Evolutionary conservation across 768 basidiomycete species (phyloP).

Genomic region (Calvatia gigantea): DNA sequence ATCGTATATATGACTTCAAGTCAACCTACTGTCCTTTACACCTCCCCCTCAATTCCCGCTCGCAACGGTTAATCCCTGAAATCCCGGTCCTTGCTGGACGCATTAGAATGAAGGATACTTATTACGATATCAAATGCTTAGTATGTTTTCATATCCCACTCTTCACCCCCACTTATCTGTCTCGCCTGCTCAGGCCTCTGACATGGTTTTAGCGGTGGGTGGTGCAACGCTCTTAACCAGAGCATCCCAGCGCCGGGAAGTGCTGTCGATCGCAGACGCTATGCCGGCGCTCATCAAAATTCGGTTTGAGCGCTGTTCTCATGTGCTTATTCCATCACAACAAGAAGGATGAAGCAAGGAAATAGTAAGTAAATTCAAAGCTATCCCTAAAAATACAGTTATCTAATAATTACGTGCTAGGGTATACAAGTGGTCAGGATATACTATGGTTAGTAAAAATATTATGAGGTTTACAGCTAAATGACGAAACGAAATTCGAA

Average conservation of each 20-base stretch:
- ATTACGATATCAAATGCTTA: slow-evolving; percentile 6
- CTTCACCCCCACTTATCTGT: neutral
- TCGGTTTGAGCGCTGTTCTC: slow-evolving; percentile 5
- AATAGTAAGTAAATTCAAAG: slow-evolving; percentile 6
- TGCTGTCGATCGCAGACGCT: neutral
- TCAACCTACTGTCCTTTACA: neutral
- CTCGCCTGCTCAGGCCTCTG: neutral
- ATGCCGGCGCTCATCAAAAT: slow-evolving; percentile 4
- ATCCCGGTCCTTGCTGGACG: slow-evolving; percentile 2
- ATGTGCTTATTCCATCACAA: neutral
- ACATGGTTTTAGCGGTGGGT: neutral
- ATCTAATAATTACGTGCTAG: slow-evolving; percentile 10
- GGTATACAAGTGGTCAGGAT: slow-evolving; percentile 5
- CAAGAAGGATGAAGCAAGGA: neutral
- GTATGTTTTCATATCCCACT: neutral
- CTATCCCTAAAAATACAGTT: slow-evolving; percentile 12
- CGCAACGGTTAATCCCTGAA: slow-evolving; percentile 5
- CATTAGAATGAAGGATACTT: neutral
- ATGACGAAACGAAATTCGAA: slow-evolving; percentile 1
- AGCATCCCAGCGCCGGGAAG: neutral
- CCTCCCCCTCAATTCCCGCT: neutral
- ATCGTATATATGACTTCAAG: slow-evolving; percentile 1
- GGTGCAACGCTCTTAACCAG: neutral
- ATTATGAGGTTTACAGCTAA: slow-evolving; percentile 6
- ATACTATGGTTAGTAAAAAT: slow-evolving; percentile 4